Evolutionary conservation across 345 rosid genomes (phyloP).

Genomic region (Kernera saxatilis): DNA sequence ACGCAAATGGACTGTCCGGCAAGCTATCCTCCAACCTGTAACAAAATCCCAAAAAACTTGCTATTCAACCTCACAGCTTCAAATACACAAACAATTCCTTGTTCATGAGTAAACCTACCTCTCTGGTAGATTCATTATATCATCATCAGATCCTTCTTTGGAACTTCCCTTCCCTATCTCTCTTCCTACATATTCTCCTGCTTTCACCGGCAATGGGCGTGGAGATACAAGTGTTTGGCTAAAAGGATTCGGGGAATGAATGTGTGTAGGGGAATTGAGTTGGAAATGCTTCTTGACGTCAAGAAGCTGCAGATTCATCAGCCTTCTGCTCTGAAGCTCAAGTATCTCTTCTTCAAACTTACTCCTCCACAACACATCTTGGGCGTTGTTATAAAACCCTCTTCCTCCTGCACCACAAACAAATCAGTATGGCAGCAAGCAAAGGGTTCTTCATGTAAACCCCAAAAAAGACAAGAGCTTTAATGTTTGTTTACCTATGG

Average conservation of each 20-base stretch:
- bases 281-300: slow-evolving; percentile 75
- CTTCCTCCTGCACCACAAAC: slow-evolving; percentile 47
- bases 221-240: slow-evolving; percentile 50
- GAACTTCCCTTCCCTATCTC: slow-evolving; percentile 30
- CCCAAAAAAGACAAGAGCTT: slow-evolving; percentile 32
- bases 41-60: neutral
- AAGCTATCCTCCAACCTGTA: slow-evolving; percentile 35
- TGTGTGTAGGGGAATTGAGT: slow-evolving; percentile 43
- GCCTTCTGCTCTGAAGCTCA: slow-evolving; percentile 71
- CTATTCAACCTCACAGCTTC: neutral
- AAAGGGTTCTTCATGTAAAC: neutral
- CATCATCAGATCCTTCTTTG: slow-evolving; percentile 36
- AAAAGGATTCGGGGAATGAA: slow-evolving; percentile 43
- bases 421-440: neutral
- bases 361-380: slow-evolving; percentile 53
- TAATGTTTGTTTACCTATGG: slow-evolving; percentile 25
- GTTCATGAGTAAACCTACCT: slow-evolving; percentile 8
- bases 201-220: slow-evolving; percentile 27
- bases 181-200: slow-evolving; percentile 8
- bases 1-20: slow-evolving; percentile 34
- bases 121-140: slow-evolving; percentile 29
- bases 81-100: neutral
- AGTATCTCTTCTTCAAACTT: slow-evolving; percentile 62
- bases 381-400: slow-evolving; percentile 45
- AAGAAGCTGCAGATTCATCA: slow-evolving; percentile 76